Evolutionary conservation across 208 protist genomes (phyloP), one percentile per base, ranked within the genome.

Genomic region (Wallacemonas sp.): DNA sequence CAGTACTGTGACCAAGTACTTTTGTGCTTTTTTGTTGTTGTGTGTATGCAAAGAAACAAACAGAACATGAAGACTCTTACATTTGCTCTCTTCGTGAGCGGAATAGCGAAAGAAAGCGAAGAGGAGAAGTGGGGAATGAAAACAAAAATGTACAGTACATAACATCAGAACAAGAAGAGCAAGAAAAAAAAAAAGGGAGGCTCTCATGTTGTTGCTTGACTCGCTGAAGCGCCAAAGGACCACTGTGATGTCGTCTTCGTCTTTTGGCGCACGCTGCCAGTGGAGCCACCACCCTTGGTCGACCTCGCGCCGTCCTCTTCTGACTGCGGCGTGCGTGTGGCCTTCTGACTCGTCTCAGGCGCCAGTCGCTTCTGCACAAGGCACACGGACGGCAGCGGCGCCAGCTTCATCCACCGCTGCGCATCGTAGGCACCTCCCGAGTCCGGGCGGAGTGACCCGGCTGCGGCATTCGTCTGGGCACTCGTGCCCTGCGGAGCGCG

Each of bases 301-400:
- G n/a, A n/a, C n/a, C n/a, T n/a, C n/a, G n/a, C n/a, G n/a, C n/a
- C n/a, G n/a, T n/a, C n/a, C n/a, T 48, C 21, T 4, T 0, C 26
- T 8, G 19, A 5, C 36, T 30, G 57, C 38, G 39, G 2, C 4
- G 24, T 34, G 5, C 14, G 26, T 16, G 57, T 5, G 30, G 52
- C 29, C 30, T 58, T 58, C 8, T 17, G 29, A 8, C 8, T 21
- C 29, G 1, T 27, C 67, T 71, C 34, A 62, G 47, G 9, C 46
- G 70, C 17, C 65, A 85, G 5, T 17, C 69, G 67, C 47, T 75
- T 68, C 64, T 93, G 87, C 21, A 93, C 69, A 16, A 93, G 72
- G 44, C 84, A 85, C 47, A 93, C 66, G 2, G 64, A 57, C n/a
- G 83, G 83, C 46, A 93, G 61, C 55, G 83, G 78, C 5, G 68